A percentile compares a stretch with the other conserved stretches of the same genome.
These are phyloP conservation scores for Potentilla sterilis DNA, from an alignment of 306 rosid genomes.

Conservation along the genomic window DNA sequence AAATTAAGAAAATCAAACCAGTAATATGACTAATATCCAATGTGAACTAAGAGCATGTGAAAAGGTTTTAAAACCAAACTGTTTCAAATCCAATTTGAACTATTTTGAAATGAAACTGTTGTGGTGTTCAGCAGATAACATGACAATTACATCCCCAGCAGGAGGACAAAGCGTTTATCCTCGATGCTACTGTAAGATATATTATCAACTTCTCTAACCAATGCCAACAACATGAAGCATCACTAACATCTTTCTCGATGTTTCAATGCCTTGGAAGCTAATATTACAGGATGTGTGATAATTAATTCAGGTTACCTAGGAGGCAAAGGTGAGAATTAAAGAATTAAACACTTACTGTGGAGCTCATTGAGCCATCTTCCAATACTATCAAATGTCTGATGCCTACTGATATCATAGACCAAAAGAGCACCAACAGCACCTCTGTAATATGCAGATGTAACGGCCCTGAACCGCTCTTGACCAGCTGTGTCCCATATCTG, in stretches of 20 bases:
- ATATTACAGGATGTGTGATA: background rate
- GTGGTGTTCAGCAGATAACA: background rate
- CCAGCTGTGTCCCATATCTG: slow-evolving; percentile 97
- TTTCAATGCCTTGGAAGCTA: background rate
- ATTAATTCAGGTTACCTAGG: background rate
- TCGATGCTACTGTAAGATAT: background rate
- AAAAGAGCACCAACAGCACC: slow-evolving; percentile 93
- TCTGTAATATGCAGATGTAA: slow-evolving; percentile 87
- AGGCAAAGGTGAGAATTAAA: slow-evolving; percentile 4
- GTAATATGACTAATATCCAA: background rate
- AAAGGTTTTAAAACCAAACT: background rate
- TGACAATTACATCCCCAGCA: background rate
- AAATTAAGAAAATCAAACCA: background rate
- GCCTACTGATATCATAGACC: slow-evolving; percentile 82
- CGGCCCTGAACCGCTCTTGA: slow-evolving; percentile 91
- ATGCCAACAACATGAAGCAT: background rate
- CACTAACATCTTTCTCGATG: background rate
- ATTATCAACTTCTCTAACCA: background rate
- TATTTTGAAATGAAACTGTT: background rate
- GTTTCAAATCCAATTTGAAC: background rate
- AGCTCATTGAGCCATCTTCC: slow-evolving; percentile 91
- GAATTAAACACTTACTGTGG: slow-evolving; percentile 53
- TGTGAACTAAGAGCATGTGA: background rate
- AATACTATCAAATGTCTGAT: slow-evolving; percentile 79
- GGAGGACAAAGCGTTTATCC: background rate